Evolutionary conservation across 768 basidiomycete genomes (phyloP).

Genomic region (Suillus hirtellus): DNA sequence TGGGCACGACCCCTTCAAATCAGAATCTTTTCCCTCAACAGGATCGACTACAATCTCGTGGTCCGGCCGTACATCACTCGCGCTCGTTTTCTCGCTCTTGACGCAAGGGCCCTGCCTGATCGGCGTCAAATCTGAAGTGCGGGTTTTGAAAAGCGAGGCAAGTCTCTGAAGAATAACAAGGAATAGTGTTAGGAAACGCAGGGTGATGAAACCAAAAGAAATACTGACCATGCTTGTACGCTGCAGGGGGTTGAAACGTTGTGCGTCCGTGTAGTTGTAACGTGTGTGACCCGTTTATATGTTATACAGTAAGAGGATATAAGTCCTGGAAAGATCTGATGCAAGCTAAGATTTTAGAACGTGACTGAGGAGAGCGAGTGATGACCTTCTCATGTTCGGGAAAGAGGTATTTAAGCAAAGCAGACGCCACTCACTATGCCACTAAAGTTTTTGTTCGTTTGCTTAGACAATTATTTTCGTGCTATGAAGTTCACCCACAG

Average conservation of each 20-base stretch:
- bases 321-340: neutral
- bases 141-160: conserved; percentile 12
- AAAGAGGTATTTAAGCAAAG: neutral
- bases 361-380: neutral
- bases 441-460: neutral
- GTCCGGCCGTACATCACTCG: conserved; percentile 28
- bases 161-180: conserved; percentile 25
- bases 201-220: neutral
- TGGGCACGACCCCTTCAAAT: neutral
- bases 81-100: conserved; percentile 14
- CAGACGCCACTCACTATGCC: neutral
- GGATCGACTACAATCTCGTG: conserved; percentile 33
- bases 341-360: neutral
- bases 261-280: neutral
- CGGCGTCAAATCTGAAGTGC: conserved; percentile 12
- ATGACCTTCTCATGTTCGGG: neutral
- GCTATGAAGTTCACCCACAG: neutral
- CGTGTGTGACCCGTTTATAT: conserved; percentile 10
- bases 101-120: conserved; percentile 29
- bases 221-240: conserved; percentile 22
- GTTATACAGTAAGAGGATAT: neutral
- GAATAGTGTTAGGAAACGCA: conserved; percentile 17
- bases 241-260: neutral
- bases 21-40: conserved; percentile 9
- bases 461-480: neutral